Base-by-base conservation (phyloP, 2,329 filamentous ascomycete genomes). In the Neonectria coccinea region DNA sequence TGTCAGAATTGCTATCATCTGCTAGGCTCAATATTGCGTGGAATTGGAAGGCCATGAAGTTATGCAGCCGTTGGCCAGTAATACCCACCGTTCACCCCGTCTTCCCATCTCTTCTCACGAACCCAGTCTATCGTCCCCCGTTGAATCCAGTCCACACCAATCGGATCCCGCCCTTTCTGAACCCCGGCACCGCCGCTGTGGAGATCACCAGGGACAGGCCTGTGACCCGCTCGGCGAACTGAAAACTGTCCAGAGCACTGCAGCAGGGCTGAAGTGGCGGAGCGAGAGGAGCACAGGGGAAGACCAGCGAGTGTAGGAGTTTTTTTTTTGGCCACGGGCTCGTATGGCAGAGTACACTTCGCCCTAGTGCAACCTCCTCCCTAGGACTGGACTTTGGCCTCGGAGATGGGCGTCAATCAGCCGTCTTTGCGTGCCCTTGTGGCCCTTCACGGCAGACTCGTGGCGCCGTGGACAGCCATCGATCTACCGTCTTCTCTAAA, bases 401-500 rank as follows among this genome's bases (percentile, higher is more conserved):
- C n/a, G 27, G 29, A 31, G 48, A 58, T 50, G 57, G 20, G 51
- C 7, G 14, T 31, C 14, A n/a, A 7, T 10, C n/a, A 33, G 29
- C 48, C n/a, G 27, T 18, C 48, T 14, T 11, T 42, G 56, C 45
- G 36, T 48, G 16, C 22, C 42, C 20, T 54, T 54, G 39, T 60
- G 51, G 51, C 31, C 12, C 57, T 22, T 60, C 41, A 27, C 51
- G 57, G 50, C 50, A 60, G 41, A 48, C 36, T 48, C 22, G 57
- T 60, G 42, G 57, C 57, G 51, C 33, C 33, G 29, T 41, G 50
- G 44, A 27, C 45, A 47, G 20, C 25, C 51, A 29, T 53, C 36
- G 57, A 60, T 54, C 50, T 20, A 20, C 16, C 31, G 12, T 36
- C 7, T 54, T 18, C 41, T n/a, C 41, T 11, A 39, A 42, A 47